Conservation (phyloP, 371 early-diverging fungal genomes). For the Lichtheimia ornata region DNA sequence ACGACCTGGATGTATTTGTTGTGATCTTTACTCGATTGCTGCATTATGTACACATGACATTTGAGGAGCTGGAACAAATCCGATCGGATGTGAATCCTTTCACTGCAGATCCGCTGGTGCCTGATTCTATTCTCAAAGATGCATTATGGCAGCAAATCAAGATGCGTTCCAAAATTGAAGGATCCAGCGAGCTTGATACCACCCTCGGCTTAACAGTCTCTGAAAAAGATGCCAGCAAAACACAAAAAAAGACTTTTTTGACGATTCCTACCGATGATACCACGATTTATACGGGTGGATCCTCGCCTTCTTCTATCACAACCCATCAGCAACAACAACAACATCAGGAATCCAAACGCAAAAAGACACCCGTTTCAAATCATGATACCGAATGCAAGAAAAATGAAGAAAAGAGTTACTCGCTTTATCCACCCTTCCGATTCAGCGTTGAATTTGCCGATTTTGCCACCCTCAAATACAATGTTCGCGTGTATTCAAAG, state of each 20-base stretch:
- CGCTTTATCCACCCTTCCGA: slow-evolving; percentile 57
- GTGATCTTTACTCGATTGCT: slow-evolving; percentile 39
- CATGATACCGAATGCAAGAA: background rate
- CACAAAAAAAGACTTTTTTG: slow-evolving; percentile 12
- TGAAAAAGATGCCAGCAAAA: background rate
- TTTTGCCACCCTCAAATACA: slow-evolving; percentile 33
- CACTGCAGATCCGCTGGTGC: slow-evolving; percentile 35
- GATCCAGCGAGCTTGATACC: slow-evolving; percentile 37
- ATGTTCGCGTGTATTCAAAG: slow-evolving; percentile 48
- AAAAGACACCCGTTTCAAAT: background rate
- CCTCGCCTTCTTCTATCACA: slow-evolving; percentile 30
- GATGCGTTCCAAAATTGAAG: slow-evolving; percentile 49
- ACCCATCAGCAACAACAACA: slow-evolving; percentile 14
- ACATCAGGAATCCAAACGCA: slow-evolving; percentile 1
- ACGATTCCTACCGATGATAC: slow-evolving; percentile 54
- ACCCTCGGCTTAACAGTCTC: slow-evolving; percentile 31
- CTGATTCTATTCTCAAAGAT: slow-evolving; percentile 39
- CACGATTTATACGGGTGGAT: slow-evolving; percentile 53
- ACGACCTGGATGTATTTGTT: slow-evolving; percentile 28
- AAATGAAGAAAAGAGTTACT: slow-evolving; percentile 20
- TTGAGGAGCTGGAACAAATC: slow-evolving; percentile 53
- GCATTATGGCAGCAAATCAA: slow-evolving; percentile 60
- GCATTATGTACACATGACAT: slow-evolving; percentile 61
- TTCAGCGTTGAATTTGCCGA: slow-evolving; percentile 59
- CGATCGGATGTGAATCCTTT: slow-evolving; percentile 44